Evolutionary conservation across 345 rosid genomes (phyloP), one percentile per base, ranked within the genome.

Genomic region (Cochlearia excelsa): DNA sequence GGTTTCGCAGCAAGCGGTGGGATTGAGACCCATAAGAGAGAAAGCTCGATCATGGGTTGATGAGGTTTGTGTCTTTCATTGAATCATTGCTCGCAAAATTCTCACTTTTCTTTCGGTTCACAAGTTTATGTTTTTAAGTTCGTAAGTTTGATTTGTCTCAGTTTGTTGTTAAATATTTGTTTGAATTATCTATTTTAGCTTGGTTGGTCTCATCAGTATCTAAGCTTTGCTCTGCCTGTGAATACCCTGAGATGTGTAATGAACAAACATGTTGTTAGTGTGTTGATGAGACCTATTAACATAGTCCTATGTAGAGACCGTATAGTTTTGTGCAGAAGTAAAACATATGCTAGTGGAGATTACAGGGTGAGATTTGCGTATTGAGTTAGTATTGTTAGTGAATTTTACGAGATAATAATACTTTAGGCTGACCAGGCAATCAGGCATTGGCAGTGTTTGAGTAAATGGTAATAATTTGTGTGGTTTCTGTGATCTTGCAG

Each of bases 11-110:
- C 84, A 94, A 30, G 97, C 68, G 66, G 70, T 46, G 33, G 94
- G 82, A 50, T 53, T 89, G 65, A 81, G 99, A 68, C 97, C 99
- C n/a, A 75, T 93, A 58, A 82, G 95, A 64, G 99, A 89, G 73
- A 81, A 85, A 70, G 49, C 82, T 61, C 85, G 83, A 66, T 82
- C 97, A 11, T 86, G 95, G 97, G 84, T 86, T 50, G 99, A 88
- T 69, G 95, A 93, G 94, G 99, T 93, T 54, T 46, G 89, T 79
- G 30, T 54, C 23, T 16, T 9, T 30, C 30, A 37, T 2, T 45
- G 45, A n/a, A 52, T 30, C 51, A 53, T 63, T 60, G 5, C 31
- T 40, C 69, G 34, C 23, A 67, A 46, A 4, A 34, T 43, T 53
- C 11, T 31, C 54, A 57, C 3, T 60, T 37, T 61, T 30, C 37